Evolutionary conservation across 495 filamentous ascomycete genomes (phyloP).

Genomic region (Entonaema liquescens): DNA sequence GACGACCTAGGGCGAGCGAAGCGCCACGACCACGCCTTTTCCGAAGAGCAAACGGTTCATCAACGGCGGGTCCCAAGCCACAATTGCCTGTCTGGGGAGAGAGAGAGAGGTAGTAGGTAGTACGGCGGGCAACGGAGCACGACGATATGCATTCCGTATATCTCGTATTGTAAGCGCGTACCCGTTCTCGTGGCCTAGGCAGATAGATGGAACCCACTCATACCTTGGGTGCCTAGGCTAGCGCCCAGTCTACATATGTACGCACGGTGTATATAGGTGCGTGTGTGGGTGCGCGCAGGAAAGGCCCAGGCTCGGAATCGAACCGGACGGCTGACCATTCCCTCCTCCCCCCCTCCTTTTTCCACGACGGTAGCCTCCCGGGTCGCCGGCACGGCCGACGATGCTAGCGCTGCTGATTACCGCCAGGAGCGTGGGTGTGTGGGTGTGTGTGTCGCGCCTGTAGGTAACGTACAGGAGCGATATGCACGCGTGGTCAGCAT

Average conservation of each 20-base stretch:
- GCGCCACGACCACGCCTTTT: neutral
- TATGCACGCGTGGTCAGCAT: slow-evolving; percentile 18
- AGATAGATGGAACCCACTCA: neutral
- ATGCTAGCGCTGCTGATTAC: slow-evolving; percentile 20
- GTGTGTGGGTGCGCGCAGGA: slow-evolving; percentile 2
- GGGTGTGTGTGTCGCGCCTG: neutral
- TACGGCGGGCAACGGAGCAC: neutral
- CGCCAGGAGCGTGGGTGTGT: slow-evolving; percentile 4
- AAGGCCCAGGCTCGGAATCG: slow-evolving; percentile 17
- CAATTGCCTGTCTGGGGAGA: slow-evolving; percentile 14
- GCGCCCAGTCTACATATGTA: neutral
- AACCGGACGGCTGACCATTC: slow-evolving; percentile 14
- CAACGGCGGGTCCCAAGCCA: slow-evolving; percentile 7
- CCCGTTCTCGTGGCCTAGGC: slow-evolving; percentile 13
- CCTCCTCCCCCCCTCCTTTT: neutral
- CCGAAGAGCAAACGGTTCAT: slow-evolving; percentile 2
- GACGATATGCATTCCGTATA: neutral
- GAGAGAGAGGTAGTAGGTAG: too few relatives aligned
- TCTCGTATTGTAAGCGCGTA: slow-evolving; percentile 7
- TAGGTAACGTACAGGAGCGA: neutral
- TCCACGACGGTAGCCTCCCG: neutral
- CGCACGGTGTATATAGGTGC: neutral
- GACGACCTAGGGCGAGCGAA: neutral
- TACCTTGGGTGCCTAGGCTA: too few relatives aligned
- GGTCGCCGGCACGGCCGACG: slow-evolving; percentile 10